Base-by-base conservation (phyloP, 805 yeast genomes). In the Clavispora fructus region DNA sequence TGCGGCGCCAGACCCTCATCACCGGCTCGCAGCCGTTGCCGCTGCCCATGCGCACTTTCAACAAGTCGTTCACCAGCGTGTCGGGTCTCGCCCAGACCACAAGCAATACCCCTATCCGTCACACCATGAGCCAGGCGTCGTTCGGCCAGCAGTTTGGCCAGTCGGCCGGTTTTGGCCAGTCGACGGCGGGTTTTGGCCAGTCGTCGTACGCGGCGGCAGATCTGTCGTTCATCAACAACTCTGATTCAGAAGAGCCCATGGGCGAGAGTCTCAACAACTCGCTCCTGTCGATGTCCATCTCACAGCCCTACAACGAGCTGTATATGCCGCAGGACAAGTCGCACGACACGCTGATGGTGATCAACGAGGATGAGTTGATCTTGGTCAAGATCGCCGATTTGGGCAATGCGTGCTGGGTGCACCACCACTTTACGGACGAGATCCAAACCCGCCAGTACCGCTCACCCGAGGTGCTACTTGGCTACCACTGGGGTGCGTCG, bases 11-110 rank as follows among this genome's bases (percentile, higher is more conserved):
- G 52, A 83, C 95, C 0, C 67, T 90, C 23, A 84, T 90, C 41
- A 87, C 95, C 0, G 96, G 96, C 0, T 88, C 96, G 0, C 96
- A 90, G 63, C 97, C 97, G 2, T 69, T 90, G 47, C 96, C 97
- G 4, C 85, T 95, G 0, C 96, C 97, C 1, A 70, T 89, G 41
- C 72, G 91, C 44, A 77, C 92, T 1, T 71, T 70, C 50, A 70
- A 68, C 52, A 69, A 68, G 50, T 62, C 73, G 17, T 69, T 68
- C 50, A 62, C 68, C 26, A 68, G 60, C 46, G 64, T 62, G n/a
- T 65, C 61, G 43, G 70, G 65, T 17, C 56, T 66, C 45, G 64
- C 75, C 9, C 58, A 53, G 33, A 63, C 74, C n/a, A 67, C 71
- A 13, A 62, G 67, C 42, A 68, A 69, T 52, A 71, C 77, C 0